phyloP scores from a whole-genome alignment of 2,329 filamentous ascomycete genomes.

The Pseudogymnoascus sp. region DNA sequence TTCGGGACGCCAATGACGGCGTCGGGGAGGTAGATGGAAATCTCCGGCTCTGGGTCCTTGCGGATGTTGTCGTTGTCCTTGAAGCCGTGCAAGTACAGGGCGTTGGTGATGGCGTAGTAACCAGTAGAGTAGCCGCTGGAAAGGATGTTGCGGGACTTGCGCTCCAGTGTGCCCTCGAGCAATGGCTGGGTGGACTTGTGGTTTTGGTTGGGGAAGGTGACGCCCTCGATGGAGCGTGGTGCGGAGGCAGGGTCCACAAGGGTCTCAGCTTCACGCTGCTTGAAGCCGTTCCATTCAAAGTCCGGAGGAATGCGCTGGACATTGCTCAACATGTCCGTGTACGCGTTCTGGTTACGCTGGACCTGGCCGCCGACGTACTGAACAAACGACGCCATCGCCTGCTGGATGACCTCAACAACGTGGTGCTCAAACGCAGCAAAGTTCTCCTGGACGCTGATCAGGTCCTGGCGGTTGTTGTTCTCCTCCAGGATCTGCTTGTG shows the following conservation, averaged over 20 bases:
- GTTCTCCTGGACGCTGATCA: slow-evolving; percentile 83
- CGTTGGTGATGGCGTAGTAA: slow-evolving; percentile 86
- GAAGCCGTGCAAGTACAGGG: slow-evolving; percentile 90
- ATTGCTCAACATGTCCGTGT: slow-evolving; percentile 71
- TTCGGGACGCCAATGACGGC: slow-evolving; percentile 64
- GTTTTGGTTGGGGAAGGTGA: slow-evolving; percentile 82
- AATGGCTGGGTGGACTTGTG: slow-evolving; percentile 73
- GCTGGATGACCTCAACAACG: slow-evolving; percentile 73
- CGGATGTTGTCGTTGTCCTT: slow-evolving; percentile 74
- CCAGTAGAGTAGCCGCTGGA: slow-evolving; percentile 66
- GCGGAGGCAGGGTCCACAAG: slow-evolving; percentile 72
- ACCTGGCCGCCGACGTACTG: slow-evolving; percentile 71
- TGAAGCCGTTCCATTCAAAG: slow-evolving; percentile 89
- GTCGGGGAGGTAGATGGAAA: slow-evolving; percentile 87
- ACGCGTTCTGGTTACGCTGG: slow-evolving; percentile 73
- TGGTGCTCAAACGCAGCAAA: slow-evolving; percentile 84
- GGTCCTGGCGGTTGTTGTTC: slow-evolving; percentile 90
- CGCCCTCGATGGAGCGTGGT: slow-evolving; percentile 62
- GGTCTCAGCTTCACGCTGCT: slow-evolving; percentile 58
- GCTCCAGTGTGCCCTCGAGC: slow-evolving; percentile 81
- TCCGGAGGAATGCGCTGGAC: slow-evolving; percentile 71
- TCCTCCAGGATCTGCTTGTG: slow-evolving; percentile 89
- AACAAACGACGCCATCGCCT: slow-evolving; percentile 74
- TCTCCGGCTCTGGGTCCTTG: slow-evolving; percentile 71
- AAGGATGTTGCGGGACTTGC: slow-evolving; percentile 81